Conservation (phyloP, 768 basidiomycete genomes). For the Lepiota brunneoincarnata region DNA sequence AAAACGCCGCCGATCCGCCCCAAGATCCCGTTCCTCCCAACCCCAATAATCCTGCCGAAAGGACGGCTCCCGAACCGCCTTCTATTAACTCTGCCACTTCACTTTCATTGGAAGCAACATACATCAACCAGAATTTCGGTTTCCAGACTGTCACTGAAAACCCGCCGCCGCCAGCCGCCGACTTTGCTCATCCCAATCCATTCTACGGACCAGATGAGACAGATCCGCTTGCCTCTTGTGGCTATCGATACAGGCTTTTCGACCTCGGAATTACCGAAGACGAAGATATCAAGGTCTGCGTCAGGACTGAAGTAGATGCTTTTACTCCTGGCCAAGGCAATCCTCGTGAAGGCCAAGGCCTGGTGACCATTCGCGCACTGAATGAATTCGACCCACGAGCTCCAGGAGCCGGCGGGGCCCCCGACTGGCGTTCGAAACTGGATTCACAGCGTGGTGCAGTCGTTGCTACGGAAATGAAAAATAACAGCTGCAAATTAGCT, state of each 20-base stretch:
- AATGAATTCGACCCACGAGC: constrained; percentile 96
- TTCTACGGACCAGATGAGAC: constrained; percentile 94
- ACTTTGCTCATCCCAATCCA: constrained; percentile 87
- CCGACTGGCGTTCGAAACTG: constrained; percentile 98
- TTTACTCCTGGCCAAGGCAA: constrained; percentile 63
- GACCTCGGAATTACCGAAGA: constrained; percentile 89
- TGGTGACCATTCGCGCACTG: constrained; percentile 90
- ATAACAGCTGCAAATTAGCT: constrained; percentile 96
- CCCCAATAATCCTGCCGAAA: constrained; percentile 74
- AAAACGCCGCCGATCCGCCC: constrained; percentile 95
- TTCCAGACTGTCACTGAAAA: constrained; percentile 91
- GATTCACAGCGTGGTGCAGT: constrained; percentile 97
- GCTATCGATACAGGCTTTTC: constrained; percentile 94
- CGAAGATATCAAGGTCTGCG: constrained; percentile 87
- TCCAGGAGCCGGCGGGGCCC: constrained; percentile 88
- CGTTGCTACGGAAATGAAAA: constrained; percentile 99
- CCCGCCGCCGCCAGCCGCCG: constrained; percentile 56
- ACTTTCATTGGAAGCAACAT: constrained; percentile 94
- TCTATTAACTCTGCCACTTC: constrained; percentile 93
- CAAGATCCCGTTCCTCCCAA: constrained; percentile 78
- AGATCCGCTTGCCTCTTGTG: constrained; percentile 93
- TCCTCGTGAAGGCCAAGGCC: constrained; percentile 66
- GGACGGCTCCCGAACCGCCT: constrained; percentile 63
- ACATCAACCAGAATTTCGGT: constrained; percentile 98
- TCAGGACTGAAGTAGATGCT: constrained; percentile 96